These are phyloP conservation scores for Lipomyces yamanashiensis DNA, from an alignment of 805 yeast species.

Conservation along the genomic window DNA sequence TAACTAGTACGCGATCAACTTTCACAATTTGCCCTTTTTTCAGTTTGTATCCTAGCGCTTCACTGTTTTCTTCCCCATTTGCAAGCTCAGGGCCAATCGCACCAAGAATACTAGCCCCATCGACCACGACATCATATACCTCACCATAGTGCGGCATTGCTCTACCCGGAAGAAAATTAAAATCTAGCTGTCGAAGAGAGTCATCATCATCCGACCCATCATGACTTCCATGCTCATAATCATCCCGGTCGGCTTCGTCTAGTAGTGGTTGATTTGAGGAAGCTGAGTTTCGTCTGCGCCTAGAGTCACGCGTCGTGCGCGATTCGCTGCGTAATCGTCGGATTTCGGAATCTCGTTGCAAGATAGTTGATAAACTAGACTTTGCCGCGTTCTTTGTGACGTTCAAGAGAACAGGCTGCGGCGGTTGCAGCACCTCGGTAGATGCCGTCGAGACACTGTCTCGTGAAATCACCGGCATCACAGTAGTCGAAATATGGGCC, in stretches of 20 bases:
- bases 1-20: conserved; percentile 70
- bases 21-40: conserved; percentile 64
- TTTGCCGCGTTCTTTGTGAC: conserved; percentile 22
- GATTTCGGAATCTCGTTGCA: conserved; percentile 26
- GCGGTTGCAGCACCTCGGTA: conserved; percentile 20
- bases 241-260: conserved; percentile 9
- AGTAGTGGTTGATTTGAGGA: conserved; percentile 8
- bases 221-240: conserved; percentile 19
- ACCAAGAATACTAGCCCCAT: conserved; percentile 25
- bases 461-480: conserved; percentile 7
- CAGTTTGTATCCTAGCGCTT: conserved; percentile 24
- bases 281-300: not conserved
- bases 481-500: not conserved
- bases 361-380: conserved; percentile 19
- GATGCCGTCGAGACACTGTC: not conserved
- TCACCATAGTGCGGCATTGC: not conserved
- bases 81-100: conserved; percentile 22
- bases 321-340: conserved; percentile 16
- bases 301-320: not conserved
- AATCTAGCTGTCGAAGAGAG: conserved; percentile 19
- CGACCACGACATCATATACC: conserved; percentile 16
- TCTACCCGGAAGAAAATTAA: conserved; percentile 23
- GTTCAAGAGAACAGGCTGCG: conserved; percentile 28
- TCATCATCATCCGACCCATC: conserved; percentile 24
- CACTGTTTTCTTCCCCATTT: conserved; percentile 2